Percentiles rank a stretch among this genome's conserved stretches.
phyloP scores from a whole-genome alignment of 1,284 basidiomycete species.

The Ceratobasidium theobromae region DNA sequence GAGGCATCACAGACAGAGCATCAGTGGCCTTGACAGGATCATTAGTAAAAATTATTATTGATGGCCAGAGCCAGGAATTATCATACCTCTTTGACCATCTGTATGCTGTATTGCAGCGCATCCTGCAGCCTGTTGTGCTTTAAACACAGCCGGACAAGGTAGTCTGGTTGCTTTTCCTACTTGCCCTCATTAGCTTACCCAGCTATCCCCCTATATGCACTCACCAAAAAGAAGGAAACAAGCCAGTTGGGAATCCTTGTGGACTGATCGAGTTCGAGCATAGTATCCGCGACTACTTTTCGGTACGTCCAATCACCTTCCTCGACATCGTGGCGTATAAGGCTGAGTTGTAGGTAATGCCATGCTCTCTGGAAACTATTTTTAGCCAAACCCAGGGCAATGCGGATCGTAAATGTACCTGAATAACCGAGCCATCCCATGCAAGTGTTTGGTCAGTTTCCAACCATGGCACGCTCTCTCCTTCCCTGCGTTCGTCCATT shows the following conservation, averaged over 20 bases:
- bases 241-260: constrained; percentile 81
- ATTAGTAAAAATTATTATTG: constrained; percentile 28
- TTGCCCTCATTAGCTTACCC: constrained; percentile 39
- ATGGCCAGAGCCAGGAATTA: constrained; percentile 33
- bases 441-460: constrained; percentile 35
- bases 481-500: constrained; percentile 6
- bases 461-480: constrained; percentile 31
- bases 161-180: constrained; percentile 72
- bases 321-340: constrained; percentile 75
- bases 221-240: constrained; percentile 66
- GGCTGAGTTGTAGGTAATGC: constrained; percentile 79
- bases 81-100: constrained; percentile 69
- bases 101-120: constrained; percentile 71
- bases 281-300: constrained; percentile 73
- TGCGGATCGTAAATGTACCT: constrained; percentile 60
- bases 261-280: constrained; percentile 65
- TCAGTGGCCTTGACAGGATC: constrained; percentile 54
- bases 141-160: constrained; percentile 72
- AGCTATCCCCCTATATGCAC: constrained; percentile 36
- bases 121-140: constrained; percentile 77
- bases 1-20: constrained; percentile 56
- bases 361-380: constrained; percentile 70
- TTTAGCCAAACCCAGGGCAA: not conserved
- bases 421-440: constrained; percentile 33
- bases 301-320: constrained; percentile 75